A percentile compares a stretch with the other conserved stretches of the same genome.
Evolutionary conservation across 1,284 basidiomycete genomes (phyloP).

Genomic region (Cryptococcus sp.): DNA sequence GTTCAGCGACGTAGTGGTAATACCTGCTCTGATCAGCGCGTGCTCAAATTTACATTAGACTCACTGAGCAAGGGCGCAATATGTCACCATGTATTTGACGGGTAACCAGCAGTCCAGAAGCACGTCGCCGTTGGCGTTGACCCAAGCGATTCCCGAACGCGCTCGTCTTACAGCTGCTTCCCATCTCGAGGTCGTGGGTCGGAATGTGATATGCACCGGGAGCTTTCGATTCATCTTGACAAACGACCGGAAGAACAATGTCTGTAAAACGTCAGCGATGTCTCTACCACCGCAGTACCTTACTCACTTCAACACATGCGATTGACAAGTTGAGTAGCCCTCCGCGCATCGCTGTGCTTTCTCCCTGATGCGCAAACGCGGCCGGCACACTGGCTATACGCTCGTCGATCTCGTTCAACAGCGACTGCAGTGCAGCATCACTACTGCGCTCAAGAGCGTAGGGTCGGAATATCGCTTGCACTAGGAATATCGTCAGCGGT

Average conservation of each 20-base stretch:
- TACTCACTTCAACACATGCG: constrained; percentile 10
- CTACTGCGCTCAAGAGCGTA: constrained; percentile 10
- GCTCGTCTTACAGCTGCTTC: constrained; percentile 9
- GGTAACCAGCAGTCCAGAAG: constrained; percentile 19
- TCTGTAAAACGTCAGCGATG: background rate
- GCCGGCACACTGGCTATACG: constrained; percentile 6
- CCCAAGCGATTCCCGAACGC: constrained; percentile 10
- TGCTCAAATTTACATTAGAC: background rate
- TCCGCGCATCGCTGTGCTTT: constrained; percentile 9
- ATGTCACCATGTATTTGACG: constrained; percentile 13
- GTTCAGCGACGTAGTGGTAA: constrained; percentile 16
- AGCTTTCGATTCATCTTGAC: constrained; percentile 20
- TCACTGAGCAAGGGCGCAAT: constrained; percentile 16
- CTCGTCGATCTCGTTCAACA: constrained; percentile 10
- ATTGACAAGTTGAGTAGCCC: constrained; percentile 12
- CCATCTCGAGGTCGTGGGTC: constrained; percentile 12
- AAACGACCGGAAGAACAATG: constrained; percentile 18
- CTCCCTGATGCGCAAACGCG: constrained; percentile 8
- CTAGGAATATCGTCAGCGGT: constrained; percentile 1
- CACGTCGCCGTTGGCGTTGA: constrained; percentile 10
- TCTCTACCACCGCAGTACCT: background rate
- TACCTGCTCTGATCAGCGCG: constrained; percentile 3
- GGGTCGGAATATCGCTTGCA: constrained; percentile 18
- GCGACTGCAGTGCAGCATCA: constrained; percentile 6
- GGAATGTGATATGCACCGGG: constrained; percentile 13